Evolutionary conservation across 2,329 filamentous ascomycete genomes (phyloP), one percentile per base, ranked within the genome.

Genomic region (Nannizziopsis arthrosporioides): DNA sequence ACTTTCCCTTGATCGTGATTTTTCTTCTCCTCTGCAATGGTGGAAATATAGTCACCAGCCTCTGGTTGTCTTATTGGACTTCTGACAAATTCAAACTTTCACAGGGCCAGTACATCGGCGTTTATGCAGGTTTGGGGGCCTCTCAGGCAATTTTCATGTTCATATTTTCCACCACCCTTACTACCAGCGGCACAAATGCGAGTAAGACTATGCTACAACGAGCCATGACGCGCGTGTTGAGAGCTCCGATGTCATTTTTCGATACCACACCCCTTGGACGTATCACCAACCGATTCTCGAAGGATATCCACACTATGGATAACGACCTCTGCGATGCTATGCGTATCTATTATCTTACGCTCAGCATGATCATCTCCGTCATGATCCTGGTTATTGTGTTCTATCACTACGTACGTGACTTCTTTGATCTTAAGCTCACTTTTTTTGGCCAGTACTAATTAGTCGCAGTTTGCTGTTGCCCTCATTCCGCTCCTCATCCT

Each of bases 21-120:
- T 65, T 87, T 2, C 73, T 94, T 9, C 63, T 85, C 5, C 60
- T 88, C 9, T 81, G 85, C 0, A 88, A 94, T 60, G 86, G 82
- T 7, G 77, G 84, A 52, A 95, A 94, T 60, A 90, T 96, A 54
- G 75, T 79, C 55, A 94, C 88, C 10, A 89, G 84, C 59, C 68
- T 96, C 47, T 96, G 90, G 90, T 76, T 96, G 1, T 92, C 88
- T 0, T 96, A 81, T 69, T 96, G 90, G 90, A 93, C 86, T 0
- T 85, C 84, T 0, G 68, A 87, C 63, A 82, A 84, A 60, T 94
- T 83, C 55, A 55, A 56, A 5, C 77, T 83, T 50, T 72, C 75
- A 0, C 77, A 71, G 10, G 85, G 82, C 1, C 67, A 74, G 22
- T 94, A 94, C 60, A 82, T 83, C 57, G 80, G 76, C 11, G 70